Evolutionary conservation across 805 yeast species (phyloP), one percentile per base, ranked within the genome.

Genomic region (Cyberlindnera nakhonratchasimensis): DNA sequence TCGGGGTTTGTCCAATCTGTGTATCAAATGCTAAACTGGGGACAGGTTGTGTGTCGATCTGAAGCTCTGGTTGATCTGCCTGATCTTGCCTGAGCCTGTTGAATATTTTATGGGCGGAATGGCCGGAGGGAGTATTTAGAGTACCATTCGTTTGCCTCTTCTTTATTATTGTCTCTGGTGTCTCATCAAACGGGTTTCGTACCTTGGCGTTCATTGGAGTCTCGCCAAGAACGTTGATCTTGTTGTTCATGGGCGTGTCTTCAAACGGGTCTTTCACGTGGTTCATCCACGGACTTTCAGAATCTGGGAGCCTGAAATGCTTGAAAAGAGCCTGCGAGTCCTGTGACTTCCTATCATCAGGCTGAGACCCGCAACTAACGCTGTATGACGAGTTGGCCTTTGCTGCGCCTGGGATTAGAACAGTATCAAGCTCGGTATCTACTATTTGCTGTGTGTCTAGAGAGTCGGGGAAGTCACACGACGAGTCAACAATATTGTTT

Each of bases 231-330:
- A 41, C 38, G n/a, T 22, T 35, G n/a, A 28, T 25, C 29, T 42
- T 48, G 26, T 37, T 29, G 23, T 11, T 28, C 8, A 33, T 21
- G 5, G 59, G 58, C 1, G 62, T 56, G 11, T 54, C 59, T 24
- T 60, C 64, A 46, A 70, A 70, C 6, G 75, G 75, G 44, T 70
- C 60, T 21, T 48, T 54, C 16, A 67, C 52, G 24, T 59, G 60
- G 18, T 52, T 56, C 14, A 66, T 39, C 53, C 59, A 55, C 4
- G 62, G 57, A n/a, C 52, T 51, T 14, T 47, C 47, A 3, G 50
- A 23, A 14, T 50, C 43, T 2, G 23, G 32, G 19, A 49, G 25
- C 25, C 42, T 39, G 12, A 50, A 12, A 2, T 43, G 32, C 14
- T 46, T 51, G 35, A 50, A 47, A 1, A 64, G 60, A 2, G 61